Conservation (phyloP, 163 green algal genomes). For the Smithsoniella earleae region DNA sequence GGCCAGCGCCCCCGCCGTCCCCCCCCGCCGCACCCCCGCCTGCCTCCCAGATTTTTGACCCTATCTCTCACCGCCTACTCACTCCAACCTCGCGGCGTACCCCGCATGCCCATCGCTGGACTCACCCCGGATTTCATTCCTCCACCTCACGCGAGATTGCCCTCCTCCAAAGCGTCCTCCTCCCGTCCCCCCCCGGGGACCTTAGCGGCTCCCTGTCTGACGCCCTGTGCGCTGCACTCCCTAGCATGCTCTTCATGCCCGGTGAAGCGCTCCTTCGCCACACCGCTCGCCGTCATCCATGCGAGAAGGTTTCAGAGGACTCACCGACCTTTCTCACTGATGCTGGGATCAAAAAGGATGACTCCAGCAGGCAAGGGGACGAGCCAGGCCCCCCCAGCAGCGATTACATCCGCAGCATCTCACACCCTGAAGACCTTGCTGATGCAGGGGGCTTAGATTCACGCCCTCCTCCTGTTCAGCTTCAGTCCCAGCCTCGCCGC, state of each 20-base stretch:
- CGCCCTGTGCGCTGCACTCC: background rate
- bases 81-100: background rate
- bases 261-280: background rate
- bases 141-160: background rate
- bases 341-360: background rate
- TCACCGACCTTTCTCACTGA: background rate
- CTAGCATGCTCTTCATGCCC: conserved; percentile 21
- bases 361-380: background rate
- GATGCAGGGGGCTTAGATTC: too few relatives aligned
- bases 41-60: background rate
- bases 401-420: background rate
- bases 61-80: conserved; percentile 6
- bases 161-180: background rate
- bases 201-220: background rate
- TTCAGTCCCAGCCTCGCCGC: too few relatives aligned
- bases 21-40: background rate
- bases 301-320: background rate
- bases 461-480: too few relatives aligned
- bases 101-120: background rate
- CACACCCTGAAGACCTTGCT: too few relatives aligned
- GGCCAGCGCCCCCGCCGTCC: background rate
- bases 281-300: background rate
- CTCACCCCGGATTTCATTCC: background rate
- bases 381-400: background rate
- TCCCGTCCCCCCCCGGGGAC: background rate